Conservation (phyloP, 345 rosid species). For the Syzygium grande region DNA sequence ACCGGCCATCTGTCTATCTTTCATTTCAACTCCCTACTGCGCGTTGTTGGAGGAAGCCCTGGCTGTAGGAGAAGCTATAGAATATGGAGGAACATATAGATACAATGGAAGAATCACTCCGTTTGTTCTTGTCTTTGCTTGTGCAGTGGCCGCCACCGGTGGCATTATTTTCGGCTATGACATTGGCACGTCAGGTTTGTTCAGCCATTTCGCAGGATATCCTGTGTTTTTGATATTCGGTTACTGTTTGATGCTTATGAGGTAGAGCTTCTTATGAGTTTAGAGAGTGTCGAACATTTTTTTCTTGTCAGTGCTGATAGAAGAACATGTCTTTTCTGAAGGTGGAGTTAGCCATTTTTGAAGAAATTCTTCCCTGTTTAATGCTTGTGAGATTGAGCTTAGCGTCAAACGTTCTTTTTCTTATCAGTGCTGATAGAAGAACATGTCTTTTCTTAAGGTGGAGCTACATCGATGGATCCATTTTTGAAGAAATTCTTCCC, state of each 20-base stretch:
- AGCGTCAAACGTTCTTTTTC: no score
- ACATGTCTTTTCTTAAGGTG: background rate
- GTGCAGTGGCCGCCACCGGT: background rate
- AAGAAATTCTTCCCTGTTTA: conserved; percentile 4
- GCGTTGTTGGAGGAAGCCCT: background rate
- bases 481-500: conserved; percentile 9
- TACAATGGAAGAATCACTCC: background rate
- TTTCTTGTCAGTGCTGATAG: background rate
- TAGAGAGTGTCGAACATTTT: background rate
- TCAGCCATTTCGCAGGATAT: background rate
- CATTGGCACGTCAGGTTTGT: conserved; percentile 6
- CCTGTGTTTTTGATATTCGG: background rate
- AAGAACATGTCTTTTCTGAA: background rate
- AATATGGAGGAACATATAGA: background rate
- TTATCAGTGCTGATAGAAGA: no score
- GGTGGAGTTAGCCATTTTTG: conserved; percentile 6
- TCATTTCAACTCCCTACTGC: background rate
- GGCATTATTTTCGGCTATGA: conserved; percentile 7
- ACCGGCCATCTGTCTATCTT: background rate
- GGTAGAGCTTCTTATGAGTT: background rate
- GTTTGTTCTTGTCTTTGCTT: background rate
- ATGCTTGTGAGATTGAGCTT: background rate
- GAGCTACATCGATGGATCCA: conserved; percentile 8
- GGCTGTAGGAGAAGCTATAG: background rate
- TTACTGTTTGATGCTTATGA: background rate